Evolutionary conservation across 2,329 filamentous ascomycete species (phyloP), one percentile per base, ranked within the genome.

Genomic region (Ophiocordyceps camponoti-rufipedis): DNA sequence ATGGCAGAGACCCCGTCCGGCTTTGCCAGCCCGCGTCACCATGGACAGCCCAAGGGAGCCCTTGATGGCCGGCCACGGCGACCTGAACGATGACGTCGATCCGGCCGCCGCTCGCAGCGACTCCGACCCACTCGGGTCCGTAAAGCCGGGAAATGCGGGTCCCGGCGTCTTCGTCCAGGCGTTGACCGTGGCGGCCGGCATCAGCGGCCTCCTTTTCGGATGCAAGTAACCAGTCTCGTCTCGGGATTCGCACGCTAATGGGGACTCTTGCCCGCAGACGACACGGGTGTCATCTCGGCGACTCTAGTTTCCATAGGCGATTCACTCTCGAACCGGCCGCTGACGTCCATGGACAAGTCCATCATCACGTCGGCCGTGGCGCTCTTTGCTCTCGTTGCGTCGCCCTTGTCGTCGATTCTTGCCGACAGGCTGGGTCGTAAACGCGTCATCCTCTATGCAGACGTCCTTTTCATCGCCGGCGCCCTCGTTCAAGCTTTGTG

Each of bases 341-440:
- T 82, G 28, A 77, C 70, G 1, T 74, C 76, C 0, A 61, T 80
- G 54, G 78, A 82, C 59, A 84, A 80, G 58, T 82, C 79, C 7
- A 65, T 84, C 51, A 79, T 82, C 54, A 84, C 80, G 3, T 79
- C 77, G n/a, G 73, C 71, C 19, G 83, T 80, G 5, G 74, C 78
- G 5, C 70, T 84, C 43, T 72, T 80, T 49, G 80, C 81, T 4
- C 72, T 82, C 4, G 54, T 77, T 46, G 63, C 76, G 39, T 82
- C 78, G 2, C 78, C 80, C 2, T 67, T 78, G 39, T 75, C 78
- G 2, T 80, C 78, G 3, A 52, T 77, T n/a, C 63, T 82, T 13
- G 78, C 79, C 49, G 78, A 82, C 54, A 59, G 58, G 23, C 61
- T 75, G 35, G 79, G 80, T 40, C 72, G 80, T 23, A 75, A 74